Evolutionary conservation across 768 basidiomycete species (phyloP).

Genomic region (Boletus reticulatus): DNA sequence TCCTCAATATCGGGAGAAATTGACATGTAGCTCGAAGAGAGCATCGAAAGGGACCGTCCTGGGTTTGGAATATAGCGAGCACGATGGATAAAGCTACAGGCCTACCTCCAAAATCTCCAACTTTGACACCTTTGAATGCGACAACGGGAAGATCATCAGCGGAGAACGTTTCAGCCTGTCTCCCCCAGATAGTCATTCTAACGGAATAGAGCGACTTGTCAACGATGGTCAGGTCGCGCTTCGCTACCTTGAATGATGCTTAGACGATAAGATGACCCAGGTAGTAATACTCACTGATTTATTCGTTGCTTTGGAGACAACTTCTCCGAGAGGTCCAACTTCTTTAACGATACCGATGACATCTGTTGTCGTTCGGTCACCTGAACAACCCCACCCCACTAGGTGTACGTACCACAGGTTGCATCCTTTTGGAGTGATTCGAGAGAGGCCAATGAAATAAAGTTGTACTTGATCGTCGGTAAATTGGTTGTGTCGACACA

Average conservation of each 20-base stretch:
- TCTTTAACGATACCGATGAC: conserved; percentile 88
- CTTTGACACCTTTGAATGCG: conserved; percentile 92
- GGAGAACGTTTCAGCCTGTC: conserved; percentile 83
- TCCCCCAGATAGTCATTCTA: conserved; percentile 93
- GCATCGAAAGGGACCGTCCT: conserved; percentile 86
- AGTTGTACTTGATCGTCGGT: conserved; percentile 83
- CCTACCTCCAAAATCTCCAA: conserved; percentile 86
- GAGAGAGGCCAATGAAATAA: conserved; percentile 63
- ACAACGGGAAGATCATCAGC: conserved; percentile 64
- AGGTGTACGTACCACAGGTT: conserved; percentile 63
- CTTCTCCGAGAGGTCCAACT: conserved; percentile 60
- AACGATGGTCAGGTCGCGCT: conserved; percentile 87
- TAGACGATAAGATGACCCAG: conserved; percentile 1
- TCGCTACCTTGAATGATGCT: conserved; percentile 56
- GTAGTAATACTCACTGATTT: conserved; percentile 44
- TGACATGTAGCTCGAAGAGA: conserved; percentile 76
- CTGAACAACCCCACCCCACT: background rate
- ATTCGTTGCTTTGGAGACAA: conserved; percentile 70
- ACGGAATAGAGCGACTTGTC: conserved; percentile 78
- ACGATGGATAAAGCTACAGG: background rate
- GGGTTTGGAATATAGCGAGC: conserved; percentile 4
- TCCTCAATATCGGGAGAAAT: conserved; percentile 91
- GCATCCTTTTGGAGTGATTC: conserved; percentile 71
- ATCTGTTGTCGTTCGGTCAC: conserved; percentile 46
- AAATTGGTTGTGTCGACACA: conserved; percentile 75